phyloP scores from a whole-genome alignment of 345 rosid species.

The Gossypium stocksii region DNA sequence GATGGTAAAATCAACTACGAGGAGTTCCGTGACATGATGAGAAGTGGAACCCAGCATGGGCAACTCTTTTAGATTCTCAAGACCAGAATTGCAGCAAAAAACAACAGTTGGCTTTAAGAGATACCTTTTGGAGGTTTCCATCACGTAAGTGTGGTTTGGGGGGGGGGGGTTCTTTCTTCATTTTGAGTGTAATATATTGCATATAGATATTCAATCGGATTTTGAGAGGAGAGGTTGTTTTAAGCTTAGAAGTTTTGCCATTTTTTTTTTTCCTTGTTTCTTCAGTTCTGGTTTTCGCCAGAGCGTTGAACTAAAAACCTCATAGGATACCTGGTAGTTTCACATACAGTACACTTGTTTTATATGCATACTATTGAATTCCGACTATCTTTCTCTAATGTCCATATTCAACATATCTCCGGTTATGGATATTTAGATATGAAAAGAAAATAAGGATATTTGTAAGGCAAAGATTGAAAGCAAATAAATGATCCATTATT shows the following conservation, averaged over 20 bases:
- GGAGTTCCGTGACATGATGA: conserved; percentile 85
- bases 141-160: background rate
- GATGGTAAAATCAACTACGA: conserved; percentile 87
- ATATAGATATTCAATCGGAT: background rate
- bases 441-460: too few species aligned
- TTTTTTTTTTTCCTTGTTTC: background rate
- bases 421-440: too few species aligned
- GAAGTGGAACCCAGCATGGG: conserved; percentile 62
- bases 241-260: too few species aligned
- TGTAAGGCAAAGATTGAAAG: too few species aligned
- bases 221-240: background rate
- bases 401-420: too few species aligned
- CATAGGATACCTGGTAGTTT: background rate
- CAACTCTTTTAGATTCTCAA: conserved; percentile 33
- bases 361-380: too few species aligned
- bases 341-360: too few species aligned
- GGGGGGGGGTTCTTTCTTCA: background rate
- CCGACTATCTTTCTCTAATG: background rate
- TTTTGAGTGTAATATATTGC: conserved; percentile 4
- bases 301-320: background rate
- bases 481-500: background rate
- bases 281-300: background rate
- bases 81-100: background rate
- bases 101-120: background rate
- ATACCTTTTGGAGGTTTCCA: background rate